Percentiles rank a stretch among this genome's conserved stretches.
Evolutionary conservation across 164 flowering plant genomes (phyloP).

Genomic region (Santalum album): DNA sequence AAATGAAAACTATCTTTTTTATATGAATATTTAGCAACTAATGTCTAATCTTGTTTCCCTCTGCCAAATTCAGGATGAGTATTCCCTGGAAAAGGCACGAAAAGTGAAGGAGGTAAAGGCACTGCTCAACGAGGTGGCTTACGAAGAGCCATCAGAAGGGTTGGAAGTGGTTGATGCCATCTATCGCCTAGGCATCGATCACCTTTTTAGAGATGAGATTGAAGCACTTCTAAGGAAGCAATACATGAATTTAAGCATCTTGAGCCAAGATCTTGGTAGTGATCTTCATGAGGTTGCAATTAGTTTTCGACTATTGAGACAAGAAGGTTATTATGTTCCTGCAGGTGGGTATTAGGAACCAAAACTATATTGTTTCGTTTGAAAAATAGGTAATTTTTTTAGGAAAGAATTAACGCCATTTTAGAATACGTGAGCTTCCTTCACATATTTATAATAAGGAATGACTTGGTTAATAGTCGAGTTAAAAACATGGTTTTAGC

Average conservation of each 20-base stretch:
- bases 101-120: not conserved
- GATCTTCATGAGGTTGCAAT: constrained; percentile 17
- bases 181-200: constrained; percentile 22
- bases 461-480: no score
- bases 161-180: constrained; percentile 20
- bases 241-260: not conserved
- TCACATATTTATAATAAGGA: no score
- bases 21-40: no score
- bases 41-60: no score
- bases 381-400: no score
- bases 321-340: constrained; percentile 14
- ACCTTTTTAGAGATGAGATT: constrained; percentile 28
- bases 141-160: not conserved
- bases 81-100: not conserved
- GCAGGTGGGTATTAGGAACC: constrained; percentile 9
- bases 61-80: not conserved
- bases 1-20: no score
- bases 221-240: constrained; percentile 3
- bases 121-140: not conserved
- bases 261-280: not conserved
- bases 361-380: no score
- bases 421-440: no score
- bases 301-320: constrained; percentile 24
- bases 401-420: no score
- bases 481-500: no score